Conservation (phyloP, 495 filamentous ascomycete genomes). For the Hypoxylon lienhwacheense region DNA sequence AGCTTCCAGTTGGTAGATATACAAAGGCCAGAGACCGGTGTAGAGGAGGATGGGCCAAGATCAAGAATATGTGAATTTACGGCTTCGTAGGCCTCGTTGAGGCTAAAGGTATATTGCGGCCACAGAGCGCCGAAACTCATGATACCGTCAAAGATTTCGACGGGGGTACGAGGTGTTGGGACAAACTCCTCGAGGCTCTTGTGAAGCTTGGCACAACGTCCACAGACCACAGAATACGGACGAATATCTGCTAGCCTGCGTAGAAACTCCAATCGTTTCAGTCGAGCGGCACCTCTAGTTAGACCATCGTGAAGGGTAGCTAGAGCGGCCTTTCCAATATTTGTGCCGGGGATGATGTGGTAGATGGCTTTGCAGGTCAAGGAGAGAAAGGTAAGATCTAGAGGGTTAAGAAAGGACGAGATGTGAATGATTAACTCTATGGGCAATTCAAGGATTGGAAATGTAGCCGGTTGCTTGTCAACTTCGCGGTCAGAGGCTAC, state of each 20-base stretch:
- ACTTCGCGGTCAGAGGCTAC: no score
- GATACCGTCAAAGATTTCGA: neutral
- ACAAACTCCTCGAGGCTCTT: neutral
- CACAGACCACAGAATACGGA: conserved; percentile 5
- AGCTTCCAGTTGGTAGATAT: conserved; percentile 26
- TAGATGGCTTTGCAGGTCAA: conserved; percentile 11
- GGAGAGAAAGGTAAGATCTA: conserved; percentile 6
- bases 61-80: no score
- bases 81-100: neutral
- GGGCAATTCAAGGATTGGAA: conserved; percentile 8
- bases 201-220: conserved; percentile 13
- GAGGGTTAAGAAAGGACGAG: conserved; percentile 6
- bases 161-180: neutral
- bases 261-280: conserved; percentile 6
- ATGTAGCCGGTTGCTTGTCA: no score
- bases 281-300: neutral
- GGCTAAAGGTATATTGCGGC: conserved; percentile 15
- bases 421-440: conserved; percentile 7
- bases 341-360: neutral
- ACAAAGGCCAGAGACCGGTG: no score
- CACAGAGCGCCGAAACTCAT: conserved; percentile 24
- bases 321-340: neutral
- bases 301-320: neutral
- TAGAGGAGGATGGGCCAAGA: no score
- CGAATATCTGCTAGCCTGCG: neutral